Evolutionary conservation across 2,329 filamentous ascomycete genomes (phyloP).

Genomic region (Aspergillus costaricaensis): DNA sequence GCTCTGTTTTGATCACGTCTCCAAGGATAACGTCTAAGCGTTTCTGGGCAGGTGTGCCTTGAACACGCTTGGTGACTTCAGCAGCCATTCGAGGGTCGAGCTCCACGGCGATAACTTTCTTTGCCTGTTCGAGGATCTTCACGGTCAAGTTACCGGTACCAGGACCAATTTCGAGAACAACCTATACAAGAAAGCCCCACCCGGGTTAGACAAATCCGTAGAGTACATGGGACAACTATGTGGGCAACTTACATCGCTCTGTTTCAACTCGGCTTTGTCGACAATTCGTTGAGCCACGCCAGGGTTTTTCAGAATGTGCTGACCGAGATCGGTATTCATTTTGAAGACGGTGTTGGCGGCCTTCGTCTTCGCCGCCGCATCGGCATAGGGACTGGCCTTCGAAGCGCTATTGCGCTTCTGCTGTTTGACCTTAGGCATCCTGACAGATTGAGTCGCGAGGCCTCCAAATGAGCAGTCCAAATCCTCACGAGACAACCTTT

Average conservation of each 20-base stretch:
- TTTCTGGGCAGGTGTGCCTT: slow-evolving; percentile 81
- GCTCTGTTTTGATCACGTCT: slow-evolving; percentile 86
- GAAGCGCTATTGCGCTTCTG: slow-evolving; percentile 55
- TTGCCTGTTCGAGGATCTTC: slow-evolving; percentile 82
- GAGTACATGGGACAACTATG: background rate
- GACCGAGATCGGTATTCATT: slow-evolving; percentile 89
- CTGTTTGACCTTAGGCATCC: slow-evolving; percentile 58
- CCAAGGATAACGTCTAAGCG: slow-evolving; percentile 85
- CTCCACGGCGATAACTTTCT: slow-evolving; percentile 82
- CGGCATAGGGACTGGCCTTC: slow-evolving; percentile 41
- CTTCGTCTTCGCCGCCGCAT: slow-evolving; percentile 50
- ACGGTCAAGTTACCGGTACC: slow-evolving; percentile 89
- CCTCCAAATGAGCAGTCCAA: background rate
- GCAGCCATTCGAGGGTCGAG: slow-evolving; percentile 96
- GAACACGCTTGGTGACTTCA: slow-evolving; percentile 89
- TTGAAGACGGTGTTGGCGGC: slow-evolving; percentile 86
- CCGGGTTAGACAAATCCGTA: background rate
- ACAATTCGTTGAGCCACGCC: slow-evolving; percentile 79
- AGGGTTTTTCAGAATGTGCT: slow-evolving; percentile 91
- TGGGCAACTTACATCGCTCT: slow-evolving; percentile 62
- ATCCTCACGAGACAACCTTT: background rate
- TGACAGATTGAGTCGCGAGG: slow-evolving; percentile 8
- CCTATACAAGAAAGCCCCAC: slow-evolving; percentile 43
- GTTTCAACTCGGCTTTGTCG: slow-evolving; percentile 84
- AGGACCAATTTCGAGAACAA: slow-evolving; percentile 88